phyloP scores from a whole-genome alignment of 2,329 filamentous ascomycete genomes.

The Trichoderma oligosporum region DNA sequence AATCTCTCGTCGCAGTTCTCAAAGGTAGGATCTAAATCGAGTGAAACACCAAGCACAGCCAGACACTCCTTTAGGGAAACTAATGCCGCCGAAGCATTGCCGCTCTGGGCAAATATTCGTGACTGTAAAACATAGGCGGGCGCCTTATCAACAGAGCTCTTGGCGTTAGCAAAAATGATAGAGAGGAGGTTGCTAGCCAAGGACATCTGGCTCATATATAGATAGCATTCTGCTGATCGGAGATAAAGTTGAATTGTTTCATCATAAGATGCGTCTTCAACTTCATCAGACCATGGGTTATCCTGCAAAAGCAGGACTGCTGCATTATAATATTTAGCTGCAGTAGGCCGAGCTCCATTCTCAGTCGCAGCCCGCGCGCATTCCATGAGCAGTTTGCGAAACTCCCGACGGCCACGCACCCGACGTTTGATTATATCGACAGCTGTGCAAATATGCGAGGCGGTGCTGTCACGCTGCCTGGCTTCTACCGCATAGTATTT shows the following conservation, averaged over 20 bases:
- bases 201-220: constrained; percentile 69
- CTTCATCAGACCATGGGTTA: constrained; percentile 68
- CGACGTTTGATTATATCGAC: constrained; percentile 68
- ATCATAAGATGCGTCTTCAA: constrained; percentile 73
- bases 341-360: constrained; percentile 76
- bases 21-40: constrained; percentile 64
- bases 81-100: constrained; percentile 67
- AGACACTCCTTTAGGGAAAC: constrained; percentile 68
- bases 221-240: constrained; percentile 75
- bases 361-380: constrained; percentile 76
- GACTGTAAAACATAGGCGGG: constrained; percentile 81
- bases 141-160: constrained; percentile 72
- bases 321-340: constrained; percentile 74
- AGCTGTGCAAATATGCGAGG: constrained; percentile 76
- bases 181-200: constrained; percentile 66
- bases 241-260: constrained; percentile 80
- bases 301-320: constrained; percentile 77
- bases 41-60: constrained; percentile 60
- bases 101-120: constrained; percentile 70
- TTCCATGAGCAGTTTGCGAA: constrained; percentile 71
- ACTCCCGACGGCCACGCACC: constrained; percentile 59
- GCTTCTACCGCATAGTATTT: constrained; percentile 63
- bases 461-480: constrained; percentile 65
- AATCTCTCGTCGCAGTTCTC: constrained; percentile 77
- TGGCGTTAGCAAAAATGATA: constrained; percentile 66